Base-by-base conservation (phyloP, 768 basidiomycete genomes). In the Boletales sp. region DNA sequence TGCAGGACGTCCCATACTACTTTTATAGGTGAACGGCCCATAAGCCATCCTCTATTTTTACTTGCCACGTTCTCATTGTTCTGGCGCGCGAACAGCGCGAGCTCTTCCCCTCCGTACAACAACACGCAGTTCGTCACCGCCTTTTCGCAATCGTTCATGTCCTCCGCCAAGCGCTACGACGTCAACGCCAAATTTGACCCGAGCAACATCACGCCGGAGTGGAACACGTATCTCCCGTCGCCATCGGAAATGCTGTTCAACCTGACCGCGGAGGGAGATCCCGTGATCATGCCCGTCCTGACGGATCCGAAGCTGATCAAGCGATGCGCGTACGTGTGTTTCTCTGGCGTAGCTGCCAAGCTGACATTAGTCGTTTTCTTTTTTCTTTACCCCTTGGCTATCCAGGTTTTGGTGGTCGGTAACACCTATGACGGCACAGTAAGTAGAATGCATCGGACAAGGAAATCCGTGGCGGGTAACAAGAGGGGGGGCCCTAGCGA, bases 1-100 rank as follows among this genome's bases (percentile, higher is more conserved):
- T 62, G 32, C 37, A 59, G 3, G 76, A 77, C 42, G 34, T 67
- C 3, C 31, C 47, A 2, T 77, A 73, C 53, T 78, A 77, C 47
- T 78, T 76, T 52, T 57, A 70, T 3, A 64, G 24, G 24, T 27
- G 24, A n/a, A n/a, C 24, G 24, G 24, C 24, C n/a, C 24, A 7
- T 27, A 27, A n/a, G 24, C 2, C 24, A 27, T 6, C 24, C 24
- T 27, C 7, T 27, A n/a, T 27, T 27, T 27, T 27, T 27, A n/a
- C n/a, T n/a, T n/a, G n/a, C n/a, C n/a, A n/a, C n/a, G n/a, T n/a
- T n/a, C n/a, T n/a, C n/a, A n/a, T n/a, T n/a, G n/a, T n/a, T n/a
- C n/a, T n/a, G n/a, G n/a, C n/a, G n/a, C n/a, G n/a, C n/a, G n/a
- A n/a, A n/a, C 24, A 27, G 24, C 29, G 34, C 2, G 10, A 31